Evolutionary conservation across 148 eudicot genomes (phyloP), one percentile per base, ranked within the genome.

Genomic region (Cornus controversa): DNA sequence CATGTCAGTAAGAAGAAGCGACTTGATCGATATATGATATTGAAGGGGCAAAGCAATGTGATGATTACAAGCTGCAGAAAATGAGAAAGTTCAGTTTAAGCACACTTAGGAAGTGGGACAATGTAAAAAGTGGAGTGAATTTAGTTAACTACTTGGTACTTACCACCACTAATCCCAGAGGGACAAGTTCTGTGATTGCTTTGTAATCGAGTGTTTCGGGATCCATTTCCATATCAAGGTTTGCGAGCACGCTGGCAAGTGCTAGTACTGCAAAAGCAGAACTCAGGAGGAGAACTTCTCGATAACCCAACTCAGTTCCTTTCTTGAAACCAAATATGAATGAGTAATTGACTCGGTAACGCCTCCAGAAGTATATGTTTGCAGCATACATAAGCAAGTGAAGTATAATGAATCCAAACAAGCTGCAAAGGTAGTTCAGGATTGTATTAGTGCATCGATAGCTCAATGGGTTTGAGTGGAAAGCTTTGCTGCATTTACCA

Each of bases 21-120:
- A 72, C 86, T 85, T 60, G 91, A 85, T 72, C 90, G 89, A 71
- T 82, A 91, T 34, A 91, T 73, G 70, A 83, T 77, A 70, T 83
- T 68, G 26, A 79, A 73, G 6, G 86, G 86, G 67, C 86, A 83
- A 18, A 83, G 10, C 60, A 70, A 24, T 40, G 80, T 76, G 22
- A 53, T 23, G 31, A 69, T 27, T 18, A 80, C 45, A 64, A 72
- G 71, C 86, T 83, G 86, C 80, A 76, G 31, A 1, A 11, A 22
- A 37, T 1, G 40, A 16, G 14, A 20, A 14, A 8, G 14, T 31
- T 69, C 36, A 31, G 11, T 34, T 29, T 34, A 36, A 68, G 47
- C 16, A 1, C 2, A 20, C 0, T 36, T 18, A 36, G 5, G n/a
- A 31, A 20, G 14, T 29, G 11, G 47, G 50, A 36, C 8, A 22